Conservation (phyloP, 768 basidiomycete species). For the Tylopilus plumbeoviolaceoides region DNA sequence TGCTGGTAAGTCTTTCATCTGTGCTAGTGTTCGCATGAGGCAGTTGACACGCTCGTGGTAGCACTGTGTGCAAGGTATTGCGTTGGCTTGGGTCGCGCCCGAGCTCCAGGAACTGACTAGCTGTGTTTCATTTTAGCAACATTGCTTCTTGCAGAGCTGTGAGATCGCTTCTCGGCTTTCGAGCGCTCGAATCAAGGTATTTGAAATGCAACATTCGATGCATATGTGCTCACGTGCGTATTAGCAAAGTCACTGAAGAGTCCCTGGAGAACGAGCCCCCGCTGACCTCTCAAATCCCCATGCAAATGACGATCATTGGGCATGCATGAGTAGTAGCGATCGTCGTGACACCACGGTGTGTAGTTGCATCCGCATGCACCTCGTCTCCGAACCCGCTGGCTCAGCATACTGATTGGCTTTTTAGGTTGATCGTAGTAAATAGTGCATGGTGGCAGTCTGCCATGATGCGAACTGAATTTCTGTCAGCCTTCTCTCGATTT, state of each 20-base stretch:
- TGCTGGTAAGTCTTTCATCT: conserved; percentile 5
- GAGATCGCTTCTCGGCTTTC: conserved; percentile 14
- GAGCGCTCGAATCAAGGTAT: not conserved
- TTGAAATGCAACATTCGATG: not conserved
- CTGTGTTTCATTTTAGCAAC: not conserved
- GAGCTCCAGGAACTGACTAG: not conserved
- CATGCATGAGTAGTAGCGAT: not conserved
- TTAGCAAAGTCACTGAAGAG: not conserved
- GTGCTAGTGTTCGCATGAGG: not conserved
- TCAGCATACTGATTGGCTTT: too few relatives aligned
- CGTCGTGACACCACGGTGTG: not conserved
- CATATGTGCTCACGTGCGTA: not conserved
- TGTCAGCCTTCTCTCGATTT: not conserved
- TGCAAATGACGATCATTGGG: not conserved
- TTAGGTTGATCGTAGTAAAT: not conserved
- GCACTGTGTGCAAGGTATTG: conserved; percentile 16
- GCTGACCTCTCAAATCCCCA: conserved; percentile 7
- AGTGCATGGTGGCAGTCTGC: not conserved
- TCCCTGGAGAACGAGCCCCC: not conserved
- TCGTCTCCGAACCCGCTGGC: too few relatives aligned
- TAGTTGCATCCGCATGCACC: not conserved
- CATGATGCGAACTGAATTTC: not conserved
- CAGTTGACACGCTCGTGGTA: conserved; percentile 3
- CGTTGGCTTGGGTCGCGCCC: too few relatives aligned
- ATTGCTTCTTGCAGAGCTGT: conserved; percentile 18